These are phyloP conservation scores for Dioszegia hungarica DNA, from an alignment of 768 basidiomycete genomes.

Conservation along the genomic window DNA sequence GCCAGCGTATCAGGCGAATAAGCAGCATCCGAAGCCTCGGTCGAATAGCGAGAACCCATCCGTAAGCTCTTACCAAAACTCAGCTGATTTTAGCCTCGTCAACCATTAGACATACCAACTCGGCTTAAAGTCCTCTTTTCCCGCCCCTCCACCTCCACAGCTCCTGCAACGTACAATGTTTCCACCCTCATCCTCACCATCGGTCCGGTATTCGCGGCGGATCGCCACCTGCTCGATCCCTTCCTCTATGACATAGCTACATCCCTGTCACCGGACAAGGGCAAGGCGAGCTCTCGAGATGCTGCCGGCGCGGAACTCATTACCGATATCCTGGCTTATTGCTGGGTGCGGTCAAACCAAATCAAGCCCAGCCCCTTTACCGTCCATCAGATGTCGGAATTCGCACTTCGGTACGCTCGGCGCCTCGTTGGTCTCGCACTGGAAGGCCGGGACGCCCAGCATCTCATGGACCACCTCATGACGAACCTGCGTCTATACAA, in stretches of 20 bases:
- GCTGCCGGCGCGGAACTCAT: not conserved
- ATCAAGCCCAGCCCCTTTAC: not conserved
- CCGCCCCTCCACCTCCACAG: conserved; percentile 4
- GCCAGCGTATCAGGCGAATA: too few species aligned
- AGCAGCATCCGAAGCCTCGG: too few species aligned
- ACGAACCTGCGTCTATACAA: not conserved
- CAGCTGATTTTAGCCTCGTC: not conserved
- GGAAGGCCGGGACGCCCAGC: not conserved
- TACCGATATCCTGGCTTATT: conserved; percentile 5
- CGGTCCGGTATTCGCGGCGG: not conserved
- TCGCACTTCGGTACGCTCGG: not conserved
- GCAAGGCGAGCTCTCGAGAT: not conserved
- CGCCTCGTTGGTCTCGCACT: not conserved
- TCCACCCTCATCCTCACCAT: not conserved
- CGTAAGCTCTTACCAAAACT: not conserved
- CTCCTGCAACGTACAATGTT: not conserved
- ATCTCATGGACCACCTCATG: not conserved
- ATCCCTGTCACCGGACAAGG: not conserved
- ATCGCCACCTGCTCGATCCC: not conserved
- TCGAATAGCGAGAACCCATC: too few species aligned
- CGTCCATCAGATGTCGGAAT: not conserved
- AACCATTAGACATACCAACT: not conserved
- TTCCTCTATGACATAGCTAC: not conserved
- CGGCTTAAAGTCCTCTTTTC: conserved; percentile 2
- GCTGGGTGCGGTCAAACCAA: conserved; percentile 2